phyloP scores from a whole-genome alignment of 768 basidiomycete species.

The Sporobolomyces phaffii region DNA sequence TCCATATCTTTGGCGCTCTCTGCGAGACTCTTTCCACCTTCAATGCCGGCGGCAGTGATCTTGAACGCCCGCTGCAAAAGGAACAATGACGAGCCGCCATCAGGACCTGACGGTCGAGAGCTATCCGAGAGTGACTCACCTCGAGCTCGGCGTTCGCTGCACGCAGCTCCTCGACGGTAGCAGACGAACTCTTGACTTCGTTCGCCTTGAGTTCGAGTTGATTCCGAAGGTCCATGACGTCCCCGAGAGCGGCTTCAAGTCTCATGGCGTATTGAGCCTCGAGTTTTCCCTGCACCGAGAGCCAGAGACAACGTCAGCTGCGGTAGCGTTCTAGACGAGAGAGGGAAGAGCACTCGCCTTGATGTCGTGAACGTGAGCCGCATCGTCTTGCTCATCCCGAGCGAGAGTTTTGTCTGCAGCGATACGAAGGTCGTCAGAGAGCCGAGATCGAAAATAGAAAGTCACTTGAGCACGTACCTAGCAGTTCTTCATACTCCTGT shows the following conservation, averaged over 20 bases:
- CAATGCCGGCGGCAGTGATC: slow-evolving; percentile 92
- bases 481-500: slow-evolving; percentile 90
- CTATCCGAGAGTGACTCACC: slow-evolving; percentile 51
- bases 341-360: slow-evolving; percentile 58
- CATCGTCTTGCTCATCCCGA: slow-evolving; percentile 78
- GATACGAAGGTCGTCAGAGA: slow-evolving; percentile 2
- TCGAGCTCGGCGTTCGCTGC: slow-evolving; percentile 97
- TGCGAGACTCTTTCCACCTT: slow-evolving; percentile 92
- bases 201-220: slow-evolving; percentile 77
- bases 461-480: slow-evolving; percentile 61
- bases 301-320: background rate
- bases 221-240: slow-evolving; percentile 77
- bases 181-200: slow-evolving; percentile 76
- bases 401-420: slow-evolving; percentile 78
- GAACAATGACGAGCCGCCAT: background rate
- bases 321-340: background rate
- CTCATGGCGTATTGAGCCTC: slow-evolving; percentile 89
- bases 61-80: slow-evolving; percentile 78
- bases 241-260: slow-evolving; percentile 78
- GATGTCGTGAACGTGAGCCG: slow-evolving; percentile 79
- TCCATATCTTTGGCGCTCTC: slow-evolving; percentile 97
- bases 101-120: background rate
- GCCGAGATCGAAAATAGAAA: background rate
- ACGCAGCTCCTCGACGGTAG: slow-evolving; percentile 84
- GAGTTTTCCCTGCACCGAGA: slow-evolving; percentile 66